phyloP scores from a whole-genome alignment of 805 yeast genomes.

The Isabelozyma heimii region DNA sequence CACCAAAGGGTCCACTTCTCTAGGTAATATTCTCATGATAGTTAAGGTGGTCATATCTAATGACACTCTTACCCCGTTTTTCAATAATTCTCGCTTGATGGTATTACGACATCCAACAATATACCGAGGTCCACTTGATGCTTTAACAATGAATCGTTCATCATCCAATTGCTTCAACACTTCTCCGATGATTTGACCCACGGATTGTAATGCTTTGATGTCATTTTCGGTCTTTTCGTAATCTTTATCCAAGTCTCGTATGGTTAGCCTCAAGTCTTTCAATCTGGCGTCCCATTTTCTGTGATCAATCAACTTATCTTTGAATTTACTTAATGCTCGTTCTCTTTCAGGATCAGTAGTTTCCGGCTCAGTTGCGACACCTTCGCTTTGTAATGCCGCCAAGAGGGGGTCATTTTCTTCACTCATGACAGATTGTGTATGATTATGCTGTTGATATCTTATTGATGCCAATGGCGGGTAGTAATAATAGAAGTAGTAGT shows the following conservation, averaged over 20 bases:
- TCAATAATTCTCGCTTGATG: constrained; percentile 74
- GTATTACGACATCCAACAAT: constrained; percentile 97
- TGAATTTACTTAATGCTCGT: constrained; percentile 73
- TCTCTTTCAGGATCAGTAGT: constrained; percentile 65
- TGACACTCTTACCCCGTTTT: constrained; percentile 95
- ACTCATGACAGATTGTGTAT: constrained; percentile 31
- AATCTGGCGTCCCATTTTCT: constrained; percentile 91
- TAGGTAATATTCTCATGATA: constrained; percentile 93
- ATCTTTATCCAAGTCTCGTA: constrained; percentile 78
- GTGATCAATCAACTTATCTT: constrained; percentile 85
- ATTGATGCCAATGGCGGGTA: no score
- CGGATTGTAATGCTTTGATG: constrained; percentile 93
- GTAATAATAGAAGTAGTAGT: no score
- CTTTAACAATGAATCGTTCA: constrained; percentile 93
- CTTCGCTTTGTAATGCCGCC: constrained; percentile 55
- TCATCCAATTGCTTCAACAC: constrained; percentile 93
- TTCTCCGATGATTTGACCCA: constrained; percentile 97
- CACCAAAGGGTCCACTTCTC: constrained; percentile 97
- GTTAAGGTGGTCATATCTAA: constrained; percentile 97
- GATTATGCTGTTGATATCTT: no score
- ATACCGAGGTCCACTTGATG: constrained; percentile 95
- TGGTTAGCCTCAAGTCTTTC: constrained; percentile 76
- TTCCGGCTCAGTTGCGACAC: constrained; percentile 9
- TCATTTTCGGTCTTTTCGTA: constrained; percentile 95
- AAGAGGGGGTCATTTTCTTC: constrained; percentile 77